Conservation (phyloP, 1,284 basidiomycete genomes). For the Apiotrichum gamsii region DNA sequence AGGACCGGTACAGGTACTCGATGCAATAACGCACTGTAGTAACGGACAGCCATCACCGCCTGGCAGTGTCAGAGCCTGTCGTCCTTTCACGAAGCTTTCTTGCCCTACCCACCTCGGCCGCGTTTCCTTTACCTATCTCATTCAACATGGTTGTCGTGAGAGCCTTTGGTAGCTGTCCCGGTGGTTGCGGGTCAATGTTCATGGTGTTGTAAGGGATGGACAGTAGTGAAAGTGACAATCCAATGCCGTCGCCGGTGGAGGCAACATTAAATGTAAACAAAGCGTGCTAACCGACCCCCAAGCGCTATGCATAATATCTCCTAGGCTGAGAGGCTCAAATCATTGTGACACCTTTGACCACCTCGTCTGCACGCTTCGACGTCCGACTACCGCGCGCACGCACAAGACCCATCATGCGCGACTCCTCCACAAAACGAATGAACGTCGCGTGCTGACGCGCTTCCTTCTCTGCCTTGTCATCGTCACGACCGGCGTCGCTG, state of each 20-base stretch:
- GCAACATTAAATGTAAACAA: background rate
- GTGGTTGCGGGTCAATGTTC: too few species aligned
- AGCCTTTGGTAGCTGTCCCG: background rate
- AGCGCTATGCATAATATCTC: too few species aligned
- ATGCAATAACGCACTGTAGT: constrained; percentile 23
- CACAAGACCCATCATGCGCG: constrained; percentile 40
- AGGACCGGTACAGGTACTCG: too few species aligned
- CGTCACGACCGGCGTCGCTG: background rate
- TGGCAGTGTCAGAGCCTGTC: constrained; percentile 9
- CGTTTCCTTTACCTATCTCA: constrained; percentile 29
- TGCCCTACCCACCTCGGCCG: constrained; percentile 26
- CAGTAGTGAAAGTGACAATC: background rate
- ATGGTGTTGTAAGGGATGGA: background rate
- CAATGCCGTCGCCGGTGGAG: too few species aligned
- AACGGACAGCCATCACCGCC: constrained; percentile 26
- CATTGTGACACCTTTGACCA: constrained; percentile 34
- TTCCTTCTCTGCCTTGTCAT: constrained; percentile 20
- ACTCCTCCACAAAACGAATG: constrained; percentile 41
- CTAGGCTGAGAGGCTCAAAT: too few species aligned
- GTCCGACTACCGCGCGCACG: constrained; percentile 28
- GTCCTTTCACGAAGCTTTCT: background rate
- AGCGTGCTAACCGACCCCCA: background rate
- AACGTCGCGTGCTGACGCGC: constrained; percentile 37
- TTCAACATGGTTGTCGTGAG: constrained; percentile 19
- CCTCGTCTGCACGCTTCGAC: constrained; percentile 33